Evolutionary conservation across 2,329 filamentous ascomycete species (phyloP), one percentile per base, ranked within the genome.

Genomic region (Pseudogymnoascus sp.): DNA sequence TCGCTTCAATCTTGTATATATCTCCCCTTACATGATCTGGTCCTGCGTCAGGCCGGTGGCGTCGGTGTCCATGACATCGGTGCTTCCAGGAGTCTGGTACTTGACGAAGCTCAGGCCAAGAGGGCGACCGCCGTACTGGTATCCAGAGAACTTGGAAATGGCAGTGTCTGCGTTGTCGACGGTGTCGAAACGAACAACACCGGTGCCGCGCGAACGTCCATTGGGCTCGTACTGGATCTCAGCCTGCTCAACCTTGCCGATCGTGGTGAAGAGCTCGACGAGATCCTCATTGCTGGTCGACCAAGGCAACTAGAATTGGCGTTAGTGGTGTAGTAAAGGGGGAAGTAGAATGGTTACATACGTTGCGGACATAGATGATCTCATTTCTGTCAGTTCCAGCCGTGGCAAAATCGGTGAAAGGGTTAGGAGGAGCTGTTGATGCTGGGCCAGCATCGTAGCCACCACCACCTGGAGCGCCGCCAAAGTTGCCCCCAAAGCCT

Each of bases 141-240:
- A 99, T 64, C 92, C 92, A 70, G 95, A 93, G 80, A 99, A 99
- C 76, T 99, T 99, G 72, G 91, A 85, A 71, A 99, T 97, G 53
- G 93, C 89, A 21, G 92, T 97, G 71, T 96, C 92, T 1, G 95
- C 92, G 67, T 92, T 96, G 8, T 93, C 87, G 15, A 85, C 79
- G 62, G 78, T 84, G 73, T 96, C 91, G 74, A 99, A 97, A 67
- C 95, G 88, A 63, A 99, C 95, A n/a, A 99, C 95, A 74, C 95
- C 95, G 65, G 90, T 95, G 68, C 95, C 95, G 68, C 92, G 89
- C 65, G 95, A 99, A 71, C 95, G 90, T 53, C 95, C 95, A 72
- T 96, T 97, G 3, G 91, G 89, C 76, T 99, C 95, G 73, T 99
- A 97, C 77, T 99, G 95, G 64, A 99, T 97, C 78, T 99, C 95